Percentiles rank a stretch among this genome's conserved stretches.
Conservation (phyloP, 192 early-diverging fungal genomes). For the Podila verticillata region DNA sequence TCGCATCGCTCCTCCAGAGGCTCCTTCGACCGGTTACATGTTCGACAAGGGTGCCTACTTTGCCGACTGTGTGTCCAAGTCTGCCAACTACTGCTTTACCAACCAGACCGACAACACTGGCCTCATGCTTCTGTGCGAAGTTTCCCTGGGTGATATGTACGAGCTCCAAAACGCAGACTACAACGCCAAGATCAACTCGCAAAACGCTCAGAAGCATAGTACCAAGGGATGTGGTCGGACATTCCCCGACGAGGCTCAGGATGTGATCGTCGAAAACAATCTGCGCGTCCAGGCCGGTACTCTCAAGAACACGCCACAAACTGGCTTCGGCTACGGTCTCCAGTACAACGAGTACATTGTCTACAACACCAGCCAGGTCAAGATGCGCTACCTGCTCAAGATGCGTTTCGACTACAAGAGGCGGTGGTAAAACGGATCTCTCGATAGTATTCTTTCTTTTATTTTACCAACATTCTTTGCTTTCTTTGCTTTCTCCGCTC, state of each 20-base stretch:
- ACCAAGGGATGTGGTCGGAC: constrained; percentile 73
- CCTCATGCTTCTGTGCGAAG: constrained; percentile 81
- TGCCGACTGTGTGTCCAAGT: constrained; percentile 82
- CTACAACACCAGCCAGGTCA: constrained; percentile 74
- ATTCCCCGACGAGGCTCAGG: constrained; percentile 61
- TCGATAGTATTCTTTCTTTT: not conserved
- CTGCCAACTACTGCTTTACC: constrained; percentile 74
- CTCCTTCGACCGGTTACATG: constrained; percentile 74
- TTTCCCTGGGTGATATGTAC: constrained; percentile 71
- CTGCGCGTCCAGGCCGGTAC: constrained; percentile 63
- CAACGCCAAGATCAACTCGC: constrained; percentile 55
- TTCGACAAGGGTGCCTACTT: constrained; percentile 90
- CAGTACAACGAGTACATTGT: constrained; percentile 86
- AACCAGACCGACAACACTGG: constrained; percentile 49
- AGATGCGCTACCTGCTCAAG: constrained; percentile 71
- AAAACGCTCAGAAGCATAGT: constrained; percentile 59
- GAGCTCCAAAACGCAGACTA: constrained; percentile 59
- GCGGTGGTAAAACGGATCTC: not conserved
- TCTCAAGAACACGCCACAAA: not conserved
- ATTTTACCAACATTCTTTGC: not conserved
- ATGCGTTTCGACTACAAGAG: constrained; percentile 47
- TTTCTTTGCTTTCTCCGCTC: too few species aligned
- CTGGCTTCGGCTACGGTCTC: constrained; percentile 30
- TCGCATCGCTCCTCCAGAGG: constrained; percentile 74
- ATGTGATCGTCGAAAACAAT: constrained; percentile 55